Evolutionary conservation across 1,284 basidiomycete species (phyloP), one percentile per base, ranked within the genome.

Genomic region (Anthracocystis setariae): DNA sequence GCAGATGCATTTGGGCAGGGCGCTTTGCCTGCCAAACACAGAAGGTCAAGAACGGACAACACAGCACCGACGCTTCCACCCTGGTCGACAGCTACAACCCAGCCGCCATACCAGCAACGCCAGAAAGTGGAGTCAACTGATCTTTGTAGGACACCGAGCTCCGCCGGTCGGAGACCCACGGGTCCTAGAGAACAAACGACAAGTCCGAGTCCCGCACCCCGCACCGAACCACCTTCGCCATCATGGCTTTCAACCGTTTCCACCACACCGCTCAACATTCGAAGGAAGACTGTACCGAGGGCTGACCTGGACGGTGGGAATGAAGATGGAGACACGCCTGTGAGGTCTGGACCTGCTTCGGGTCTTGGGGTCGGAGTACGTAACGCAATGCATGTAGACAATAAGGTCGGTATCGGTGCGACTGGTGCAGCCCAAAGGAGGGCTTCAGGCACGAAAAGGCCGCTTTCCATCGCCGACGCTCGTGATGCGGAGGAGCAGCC

Each of bases 111-210:
- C 8, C 63, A 59, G 25, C 66, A 69, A 42, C 66, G 63, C 51
- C 66, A 60, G 12, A 60, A 69, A 27, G 46, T 60, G 46, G 67
- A 49, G 4, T 66, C 68, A 17, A 62, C 62, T 21, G 68, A 71
- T 21, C 62, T 66, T 37, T 53, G 37, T 23, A 37, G 68, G 62
- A 66, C 68, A 39, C 62, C 68, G 63, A 66, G 68, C 68, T 71
- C 68, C 62, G 54, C 57, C 20, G 59, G 62, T 48, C 61, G 68
- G 55, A 61, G 52, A 49, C 62, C 68, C 5, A 66, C 62, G 62
- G 62, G 63, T 71, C 68, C 68, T 32, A 61, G 63, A 52, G 50
- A 48, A 35, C 62, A 46, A 44, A 29, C 29, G 29, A 66, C 46
- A 18, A 64, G 57, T n/a, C 61, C 67, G 8, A 59, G 49, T 49